Conservation (phyloP, 208 protist genomes). For the Herpetomonas tarakana region DNA sequence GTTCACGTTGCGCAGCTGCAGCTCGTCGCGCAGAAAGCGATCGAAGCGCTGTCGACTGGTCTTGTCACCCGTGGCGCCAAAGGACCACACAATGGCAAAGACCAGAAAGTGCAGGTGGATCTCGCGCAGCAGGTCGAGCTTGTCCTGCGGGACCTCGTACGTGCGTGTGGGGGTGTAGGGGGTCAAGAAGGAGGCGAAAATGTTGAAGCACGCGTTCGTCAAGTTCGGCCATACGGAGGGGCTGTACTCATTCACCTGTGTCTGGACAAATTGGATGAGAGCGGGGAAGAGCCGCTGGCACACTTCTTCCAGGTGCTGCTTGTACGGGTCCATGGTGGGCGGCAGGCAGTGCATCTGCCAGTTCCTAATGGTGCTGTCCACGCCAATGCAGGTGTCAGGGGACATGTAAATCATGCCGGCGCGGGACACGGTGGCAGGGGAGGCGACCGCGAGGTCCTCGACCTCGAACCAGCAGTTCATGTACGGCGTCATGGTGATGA, state of each 20-base stretch:
- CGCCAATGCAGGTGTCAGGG: conserved; percentile 87
- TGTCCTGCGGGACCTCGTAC: conserved; percentile 79
- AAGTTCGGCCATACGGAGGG: conserved; percentile 96
- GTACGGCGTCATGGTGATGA: conserved; percentile 93
- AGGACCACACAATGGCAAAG: conserved; percentile 97
- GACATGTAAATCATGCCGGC: conserved; percentile 99
- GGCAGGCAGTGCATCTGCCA: conserved; percentile 87
- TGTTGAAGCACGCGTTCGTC: conserved; percentile 90
- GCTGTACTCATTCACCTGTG: conserved; percentile 91
- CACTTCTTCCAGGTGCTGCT: conserved; percentile 77
- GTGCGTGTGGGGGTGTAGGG: conserved; percentile 83
- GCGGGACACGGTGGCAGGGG: conserved; percentile 96
- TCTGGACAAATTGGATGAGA: conserved; percentile 92
- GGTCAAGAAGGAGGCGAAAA: conserved; percentile 89
- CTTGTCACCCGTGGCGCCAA: conserved; percentile 94
- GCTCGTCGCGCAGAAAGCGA: conserved; percentile 86
- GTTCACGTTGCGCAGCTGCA: conserved; percentile 58
- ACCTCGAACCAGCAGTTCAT: conserved; percentile 98
- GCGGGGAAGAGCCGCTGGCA: conserved; percentile 88
- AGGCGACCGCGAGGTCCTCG: conserved; percentile 96
- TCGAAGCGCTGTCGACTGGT: conserved; percentile 93
- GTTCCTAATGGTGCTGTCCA: conserved; percentile 73
- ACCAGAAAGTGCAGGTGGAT: conserved; percentile 92
- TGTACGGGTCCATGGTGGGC: conserved; percentile 77
- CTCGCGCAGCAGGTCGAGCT: conserved; percentile 72